phyloP scores from a whole-genome alignment of 345 rosid species.

The Odontarrhena argentea region DNA sequence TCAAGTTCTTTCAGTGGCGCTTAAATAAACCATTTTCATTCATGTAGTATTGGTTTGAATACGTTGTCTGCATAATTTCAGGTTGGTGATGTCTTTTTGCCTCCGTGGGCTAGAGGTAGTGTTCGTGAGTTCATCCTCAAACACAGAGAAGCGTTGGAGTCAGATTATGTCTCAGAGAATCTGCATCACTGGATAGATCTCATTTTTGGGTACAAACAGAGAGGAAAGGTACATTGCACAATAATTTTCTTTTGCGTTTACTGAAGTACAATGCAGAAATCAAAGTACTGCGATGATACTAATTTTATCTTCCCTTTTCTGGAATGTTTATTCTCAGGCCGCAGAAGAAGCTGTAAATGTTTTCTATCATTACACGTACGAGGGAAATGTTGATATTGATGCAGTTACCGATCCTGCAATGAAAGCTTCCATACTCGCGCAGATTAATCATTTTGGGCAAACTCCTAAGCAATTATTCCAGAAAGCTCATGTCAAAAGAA shows the following conservation, averaged over 20 bases:
- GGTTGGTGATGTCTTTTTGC: slow-evolving; percentile 90
- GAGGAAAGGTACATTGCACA: slow-evolving; percentile 79
- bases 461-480: slow-evolving; percentile 97
- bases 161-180: slow-evolving; percentile 92
- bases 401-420: slow-evolving; percentile 95
- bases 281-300: slow-evolving; percentile 27
- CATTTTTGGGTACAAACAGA: slow-evolving; percentile 95
- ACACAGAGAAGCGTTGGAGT: slow-evolving; percentile 97
- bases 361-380: slow-evolving; percentile 98
- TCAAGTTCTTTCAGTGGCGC: slow-evolving; percentile 25
- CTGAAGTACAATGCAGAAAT: slow-evolving; percentile 28
- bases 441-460: slow-evolving; percentile 99
- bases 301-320: slow-evolving; percentile 24
- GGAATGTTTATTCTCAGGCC: slow-evolving; percentile 57
- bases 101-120: slow-evolving; percentile 99
- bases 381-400: slow-evolving; percentile 99
- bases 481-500: slow-evolving; percentile 89
- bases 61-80: slow-evolving; percentile 37
- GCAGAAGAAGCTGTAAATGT: slow-evolving; percentile 99
- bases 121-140: slow-evolving; percentile 83
- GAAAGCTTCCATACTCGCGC: slow-evolving; percentile 99
- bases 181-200: slow-evolving; percentile 99
- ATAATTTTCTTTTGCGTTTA: slow-evolving; percentile 16
- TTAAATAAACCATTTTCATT: slow-evolving; percentile 25
- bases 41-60: background rate